Evolutionary conservation across 768 basidiomycete genomes (phyloP), one percentile per base, ranked within the genome.

Genomic region (Plicaturopsis crispa): DNA sequence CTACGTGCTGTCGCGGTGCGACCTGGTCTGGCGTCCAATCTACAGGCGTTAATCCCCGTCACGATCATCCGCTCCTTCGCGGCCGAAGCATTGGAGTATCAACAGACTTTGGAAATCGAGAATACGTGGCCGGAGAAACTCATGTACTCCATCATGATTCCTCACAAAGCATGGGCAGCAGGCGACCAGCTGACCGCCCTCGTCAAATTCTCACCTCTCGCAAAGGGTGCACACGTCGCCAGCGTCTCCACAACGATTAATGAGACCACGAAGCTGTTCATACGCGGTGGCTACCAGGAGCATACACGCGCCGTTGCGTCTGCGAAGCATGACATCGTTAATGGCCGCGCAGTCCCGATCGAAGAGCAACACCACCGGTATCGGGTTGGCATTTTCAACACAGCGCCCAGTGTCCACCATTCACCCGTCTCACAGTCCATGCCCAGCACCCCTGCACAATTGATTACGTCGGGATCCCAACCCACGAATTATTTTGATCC

Each of bases 91-190:
- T 73, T 96, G 49, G 94, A 97, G 58, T 97, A 89, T 66, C 93
- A 90, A 51, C 92, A 97, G 55, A 90, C 90, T 2, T 73, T 96
- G 41, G 94, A 98, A 57, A 82, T 89, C 47, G 88, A 96, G 60
- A 96, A 93, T 57, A 92, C 91, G 12, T 98, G 94, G 94, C 92
- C 94, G 0, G 84, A 84, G 16, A 98, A 97, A 64, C 66, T 96
- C 61, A 94, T 93, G 92, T 97, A 94, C 58, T 81, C 84, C 4
- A 76, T 90, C 53, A 85, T 91, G 65, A 61, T 98, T 22, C 93
- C 93, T 0, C 91, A 94, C 70, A 94, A 93, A 54, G 94, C 93
- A 0, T 97, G 86, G 80, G 88, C 91, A 1, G 85, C 82, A 0
- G 93, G 92, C 5, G 92, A 97, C 59, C 72, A 70, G 7, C 63